Evolutionary conservation across 352 stramenopile species (phyloP).

Genomic region (Phytophthora cajani): DNA sequence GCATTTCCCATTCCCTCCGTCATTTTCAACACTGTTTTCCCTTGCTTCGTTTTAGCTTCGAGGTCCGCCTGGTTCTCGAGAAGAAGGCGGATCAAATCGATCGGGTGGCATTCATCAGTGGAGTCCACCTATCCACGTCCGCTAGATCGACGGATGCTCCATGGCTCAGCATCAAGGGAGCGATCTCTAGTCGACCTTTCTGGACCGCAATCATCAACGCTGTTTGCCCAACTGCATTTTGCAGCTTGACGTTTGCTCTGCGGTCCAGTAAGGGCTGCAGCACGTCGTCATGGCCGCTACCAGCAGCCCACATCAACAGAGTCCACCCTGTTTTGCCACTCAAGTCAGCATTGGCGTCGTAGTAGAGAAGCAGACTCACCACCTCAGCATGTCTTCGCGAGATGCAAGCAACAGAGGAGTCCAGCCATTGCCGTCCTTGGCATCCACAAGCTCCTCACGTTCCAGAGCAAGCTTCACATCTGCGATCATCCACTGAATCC

Average conservation of each 20-base stretch:
- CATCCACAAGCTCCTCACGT: slow-evolving; percentile 1
- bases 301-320: slow-evolving; percentile 13
- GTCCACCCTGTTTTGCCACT: slow-evolving; percentile 12
- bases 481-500: neutral
- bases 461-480: slow-evolving; percentile 8
- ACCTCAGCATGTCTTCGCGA: neutral
- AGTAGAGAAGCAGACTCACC: slow-evolving; percentile 8
- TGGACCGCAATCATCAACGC: neutral
- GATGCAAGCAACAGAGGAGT: slow-evolving; percentile 9
- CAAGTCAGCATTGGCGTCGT: slow-evolving; percentile 7
- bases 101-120: neutral
- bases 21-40: neutral
- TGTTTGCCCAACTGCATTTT: neutral
- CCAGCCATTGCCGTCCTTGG: slow-evolving; percentile 9
- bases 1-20: neutral
- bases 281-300: neutral
- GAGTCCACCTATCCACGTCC: neutral
- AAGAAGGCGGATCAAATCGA: neutral
- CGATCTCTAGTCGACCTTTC: neutral
- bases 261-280: neutral
- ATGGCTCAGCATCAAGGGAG: neutral
- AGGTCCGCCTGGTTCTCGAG: neutral
- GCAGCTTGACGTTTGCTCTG: neutral
- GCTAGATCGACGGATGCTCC: neutral
- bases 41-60: neutral